A percentile compares a stretch with the other conserved stretches of the same genome.
Evolutionary conservation across 768 basidiomycete genomes (phyloP).

Genomic region (Cytidiella melzeri): DNA sequence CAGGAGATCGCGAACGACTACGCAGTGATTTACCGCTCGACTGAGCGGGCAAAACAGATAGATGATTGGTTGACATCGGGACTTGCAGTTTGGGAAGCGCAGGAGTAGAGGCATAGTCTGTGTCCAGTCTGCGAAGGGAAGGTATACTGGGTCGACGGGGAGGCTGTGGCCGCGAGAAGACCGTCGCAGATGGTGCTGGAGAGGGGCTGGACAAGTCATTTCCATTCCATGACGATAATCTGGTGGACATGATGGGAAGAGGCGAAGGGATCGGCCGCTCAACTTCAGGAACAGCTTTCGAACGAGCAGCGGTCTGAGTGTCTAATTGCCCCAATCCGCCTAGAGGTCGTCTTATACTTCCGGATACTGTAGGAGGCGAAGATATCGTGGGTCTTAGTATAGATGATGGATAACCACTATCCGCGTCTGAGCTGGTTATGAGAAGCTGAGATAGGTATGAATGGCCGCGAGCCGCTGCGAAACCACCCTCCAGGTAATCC

Average conservation of each 20-base stretch:
- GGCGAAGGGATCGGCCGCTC: conserved; percentile 47
- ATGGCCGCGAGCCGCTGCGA: conserved; percentile 55
- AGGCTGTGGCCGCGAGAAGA: conserved; percentile 46
- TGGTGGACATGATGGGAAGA: conserved; percentile 50
- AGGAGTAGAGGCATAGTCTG: conserved; percentile 45
- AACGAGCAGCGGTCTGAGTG: conserved; percentile 45
- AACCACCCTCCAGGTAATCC: conserved; percentile 70
- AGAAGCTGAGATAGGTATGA: conserved; percentile 43
- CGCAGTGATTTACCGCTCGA: conserved; percentile 16
- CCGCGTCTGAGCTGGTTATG: conserved; percentile 37
- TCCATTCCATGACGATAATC: conserved; percentile 32
- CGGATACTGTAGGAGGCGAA: background rate
- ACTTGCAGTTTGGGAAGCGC: conserved; percentile 52
- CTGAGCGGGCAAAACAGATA: conserved; percentile 42
- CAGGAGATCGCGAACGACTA: conserved; percentile 42
- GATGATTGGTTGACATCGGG: conserved; percentile 54
- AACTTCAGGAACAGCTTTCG: conserved; percentile 50
- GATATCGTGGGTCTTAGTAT: background rate
- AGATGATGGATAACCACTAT: conserved; percentile 19
- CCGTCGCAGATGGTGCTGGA: conserved; percentile 59
- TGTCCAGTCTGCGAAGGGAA: conserved; percentile 55
- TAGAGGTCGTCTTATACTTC: conserved; percentile 23
- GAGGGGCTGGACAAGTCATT: conserved; percentile 46
- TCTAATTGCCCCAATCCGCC: conserved; percentile 66
- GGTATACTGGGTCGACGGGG: conserved; percentile 58